Evolutionary conservation across 1,139 yeast species (phyloP), one percentile per base, ranked within the genome.

Genomic region (Pichia sp.): DNA sequence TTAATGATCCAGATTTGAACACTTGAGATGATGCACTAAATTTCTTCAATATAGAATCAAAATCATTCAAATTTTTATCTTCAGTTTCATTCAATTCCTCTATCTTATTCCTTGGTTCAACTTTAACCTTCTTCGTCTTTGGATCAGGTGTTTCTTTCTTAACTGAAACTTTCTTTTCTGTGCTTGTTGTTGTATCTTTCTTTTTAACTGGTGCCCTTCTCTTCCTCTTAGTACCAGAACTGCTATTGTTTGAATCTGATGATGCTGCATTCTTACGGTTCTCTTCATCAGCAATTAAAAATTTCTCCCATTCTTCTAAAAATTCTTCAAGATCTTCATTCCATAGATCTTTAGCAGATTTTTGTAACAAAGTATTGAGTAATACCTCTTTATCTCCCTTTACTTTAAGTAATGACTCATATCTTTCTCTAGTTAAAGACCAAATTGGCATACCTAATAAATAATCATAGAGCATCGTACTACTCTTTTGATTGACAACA

Each of bases 301-400:
- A 86, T 41, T 70, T 66, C 1, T 79, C 72, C 82, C 93, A 91
- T 11, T 72, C 74, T 5, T 52, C 67, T 49, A 76, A 57, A 59
- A 91, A 91, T 1, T 64, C 79, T 46, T 86, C 95, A 53, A 91
- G 69, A 60, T 91, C 98, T 35, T 62, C 71, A 46, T 67, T 73
- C 98, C 98, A 91, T 47, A 91, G 67, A 61, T 88, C 96, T 59
- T 85, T 86, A 20, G 96, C 91, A 5, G 84, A 68, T 55, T 78
- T 69, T 43, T 73, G 72, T 52, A 89, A 70, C 50, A 91, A 69
- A 2, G 59, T 61, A 38, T 78, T 81, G 52, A 91, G 71, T 56
- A 86, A 95, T 10, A 63, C 67, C 58, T 88, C 93, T 57, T 81
- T 83, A 25, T 66, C 78, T 40, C 77, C 85, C 49, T 78, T 72